These are phyloP conservation scores for Geopyxis carbonaria DNA, from an alignment of 495 filamentous ascomycete species.

Conservation along the genomic window DNA sequence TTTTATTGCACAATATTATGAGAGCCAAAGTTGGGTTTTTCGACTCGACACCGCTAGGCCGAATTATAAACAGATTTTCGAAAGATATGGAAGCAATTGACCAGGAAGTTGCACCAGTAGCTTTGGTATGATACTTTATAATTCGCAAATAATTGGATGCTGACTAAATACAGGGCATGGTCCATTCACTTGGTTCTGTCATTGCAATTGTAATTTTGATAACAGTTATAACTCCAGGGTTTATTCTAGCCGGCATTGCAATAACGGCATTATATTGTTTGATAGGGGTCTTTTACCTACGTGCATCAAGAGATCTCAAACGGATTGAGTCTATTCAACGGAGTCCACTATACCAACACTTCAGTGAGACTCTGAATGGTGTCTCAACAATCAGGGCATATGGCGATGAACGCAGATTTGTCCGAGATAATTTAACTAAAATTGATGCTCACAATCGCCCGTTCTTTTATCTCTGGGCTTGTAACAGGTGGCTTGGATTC, in stretches of 20 bases:
- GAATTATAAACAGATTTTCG: conserved; percentile 97
- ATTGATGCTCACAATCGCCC: conserved; percentile 87
- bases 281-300: conserved; percentile 75
- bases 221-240: conserved; percentile 76
- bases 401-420: conserved; percentile 81
- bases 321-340: conserved; percentile 84
- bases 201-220: conserved; percentile 86
- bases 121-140: conserved; percentile 32
- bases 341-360: conserved; percentile 94
- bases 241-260: conserved; percentile 73
- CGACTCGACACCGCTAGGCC: conserved; percentile 87
- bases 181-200: conserved; percentile 55
- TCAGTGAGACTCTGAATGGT: conserved; percentile 87
- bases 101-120: conserved; percentile 85
- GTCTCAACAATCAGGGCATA: conserved; percentile 98
- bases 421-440: conserved; percentile 73
- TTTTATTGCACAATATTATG: conserved; percentile 60
- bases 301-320: conserved; percentile 84
- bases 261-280: conserved; percentile 69
- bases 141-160: background rate
- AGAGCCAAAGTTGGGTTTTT: conserved; percentile 95
- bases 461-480: conserved; percentile 94
- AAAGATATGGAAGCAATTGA: conserved; percentile 93
- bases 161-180: conserved; percentile 32
- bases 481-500: conserved; percentile 90